A percentile compares a stretch with the other conserved stretches of the same genome.
Conservation (phyloP, 352 stramenopile species). For the Discostella stelligera region DNA sequence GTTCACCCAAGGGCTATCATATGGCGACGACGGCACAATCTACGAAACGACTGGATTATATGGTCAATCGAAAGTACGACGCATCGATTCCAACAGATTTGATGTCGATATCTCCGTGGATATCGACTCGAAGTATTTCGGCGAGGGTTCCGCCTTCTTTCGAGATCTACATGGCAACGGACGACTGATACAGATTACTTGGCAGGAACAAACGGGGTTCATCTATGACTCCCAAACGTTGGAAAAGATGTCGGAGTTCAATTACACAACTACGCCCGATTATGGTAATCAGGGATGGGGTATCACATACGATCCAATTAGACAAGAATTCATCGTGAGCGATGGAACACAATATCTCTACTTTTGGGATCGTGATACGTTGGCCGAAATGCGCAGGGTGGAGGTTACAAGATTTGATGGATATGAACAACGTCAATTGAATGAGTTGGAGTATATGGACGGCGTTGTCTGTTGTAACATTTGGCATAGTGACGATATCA, state of each 20-base stretch:
- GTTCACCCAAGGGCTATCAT: slow-evolving; percentile 77
- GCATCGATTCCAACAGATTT: slow-evolving; percentile 87
- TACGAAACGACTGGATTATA: slow-evolving; percentile 90
- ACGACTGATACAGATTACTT: slow-evolving; percentile 89
- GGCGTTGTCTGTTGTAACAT: slow-evolving; percentile 93
- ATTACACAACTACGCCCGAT: slow-evolving; percentile 81
- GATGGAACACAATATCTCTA: slow-evolving; percentile 89
- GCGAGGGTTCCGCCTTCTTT: slow-evolving; percentile 88
- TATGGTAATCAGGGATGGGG: slow-evolving; percentile 88
- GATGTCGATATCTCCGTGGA: slow-evolving; percentile 81
- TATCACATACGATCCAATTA: slow-evolving; percentile 86
- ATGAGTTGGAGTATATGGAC: slow-evolving; percentile 89
- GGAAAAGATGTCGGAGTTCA: slow-evolving; percentile 79
- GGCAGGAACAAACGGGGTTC: slow-evolving; percentile 87
- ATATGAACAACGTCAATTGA: slow-evolving; percentile 82
- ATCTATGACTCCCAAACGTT: slow-evolving; percentile 84
- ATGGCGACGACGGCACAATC: slow-evolving; percentile 78
- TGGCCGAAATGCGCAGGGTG: slow-evolving; percentile 83
- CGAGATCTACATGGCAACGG: slow-evolving; percentile 56
- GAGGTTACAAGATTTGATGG: slow-evolving; percentile 58
- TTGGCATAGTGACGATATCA: slow-evolving; percentile 90
- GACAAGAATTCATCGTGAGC: slow-evolving; percentile 84
- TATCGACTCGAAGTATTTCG: slow-evolving; percentile 85
- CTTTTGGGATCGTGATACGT: slow-evolving; percentile 88
- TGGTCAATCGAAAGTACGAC: slow-evolving; percentile 86